Base-by-base conservation (phyloP, 192 early-diverging fungal genomes). In the Coemansia sp. region DNA sequence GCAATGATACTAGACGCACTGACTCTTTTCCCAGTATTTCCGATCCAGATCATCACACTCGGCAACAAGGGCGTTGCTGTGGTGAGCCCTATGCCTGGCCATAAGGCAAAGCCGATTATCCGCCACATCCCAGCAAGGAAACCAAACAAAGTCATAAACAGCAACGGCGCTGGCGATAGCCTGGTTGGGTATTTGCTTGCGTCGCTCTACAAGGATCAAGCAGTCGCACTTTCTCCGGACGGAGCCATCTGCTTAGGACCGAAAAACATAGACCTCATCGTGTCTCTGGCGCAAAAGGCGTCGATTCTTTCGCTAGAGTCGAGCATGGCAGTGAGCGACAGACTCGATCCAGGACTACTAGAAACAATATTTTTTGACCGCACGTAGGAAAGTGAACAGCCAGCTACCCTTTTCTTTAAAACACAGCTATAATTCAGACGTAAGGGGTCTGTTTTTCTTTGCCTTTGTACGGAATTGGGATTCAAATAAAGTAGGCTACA, bases 181-280 rank as follows among this genome's bases (percentile, higher is more conserved):
- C 81, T 92, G 56, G 89, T 91, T 5, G 91, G 89, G 8, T 84
- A 88, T 0, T 34, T 92, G 9, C 65, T 91, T 33, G 87, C 91
- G 0, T 57, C 52, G 69, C 66, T 74, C 2, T 53, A 60, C 20
- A 41, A 33, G 10, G 45, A 49, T 14, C 65, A 60, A 40, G 20
- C 11, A 38, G 14, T 61, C 22, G 55, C 34, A 25, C 13, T 56
- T n/a, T 29, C 63, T 8, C 32, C 25, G n/a, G 36, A 57, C 3
- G 61, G 71, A 8, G 33, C 40, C 43, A 14, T 70, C n/a, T 34
- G 33, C 1, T 34, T 80, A 17, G 25, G 20, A 5, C 50, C 77
- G 0, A 15, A 57, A 19, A 66, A 71, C 10, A 19, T 80, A 3
- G 65, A 69, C 38, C 29, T n/a, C 23, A 63, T 75, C 41, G 77